Base-by-base conservation (phyloP, 345 rosid species). In the Aegle marmelos region DNA sequence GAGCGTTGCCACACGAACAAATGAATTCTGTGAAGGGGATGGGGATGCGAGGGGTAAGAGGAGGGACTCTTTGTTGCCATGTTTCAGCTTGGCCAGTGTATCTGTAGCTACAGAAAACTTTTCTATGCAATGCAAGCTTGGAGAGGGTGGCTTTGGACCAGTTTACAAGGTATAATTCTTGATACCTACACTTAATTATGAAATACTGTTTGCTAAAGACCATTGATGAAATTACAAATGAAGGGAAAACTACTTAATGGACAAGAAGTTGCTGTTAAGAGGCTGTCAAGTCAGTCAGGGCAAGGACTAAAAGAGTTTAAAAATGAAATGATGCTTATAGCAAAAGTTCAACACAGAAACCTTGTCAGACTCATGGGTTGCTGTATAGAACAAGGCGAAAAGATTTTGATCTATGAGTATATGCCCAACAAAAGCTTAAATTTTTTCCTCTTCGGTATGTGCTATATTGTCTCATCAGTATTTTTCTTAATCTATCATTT, bases 111-210 rank as follows among this genome's bases (percentile, higher is more conserved):
- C 88, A 0, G 7, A 83, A 3, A 67, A 74, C 14, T 87, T 85
- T 56, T 81, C 83, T 0, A 61, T 9, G 6, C 16, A 33, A 5
- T 85, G 81, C 30, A 78, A 80, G 77, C 81, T 85, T 24, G 89
- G 87, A 54, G 80, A 84, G 59, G 84, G 89, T 68, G 86, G 89
- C 27, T 86, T 86, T 57, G 87, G 90, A 67, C 78, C 79, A 21
- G 86, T 82, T 27, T 74, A 74, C 17, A 74, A 62, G 69, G 69
- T 74, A 61, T 1, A 31, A 59, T 36, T 73, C 57, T 36, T 73
- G 37, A 19, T 59, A 54, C 27, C 19, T 8, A 17, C 22, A 53
- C 57, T 17, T 4, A 17, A 17, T 53, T 17, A 53, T 53, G 57
- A 17, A 17, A 1, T 53, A 17, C 2, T 53, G 2, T 17, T 17